Conservation (phyloP, 768 basidiomycete genomes). For the Amanita pseudoporphyria region DNA sequence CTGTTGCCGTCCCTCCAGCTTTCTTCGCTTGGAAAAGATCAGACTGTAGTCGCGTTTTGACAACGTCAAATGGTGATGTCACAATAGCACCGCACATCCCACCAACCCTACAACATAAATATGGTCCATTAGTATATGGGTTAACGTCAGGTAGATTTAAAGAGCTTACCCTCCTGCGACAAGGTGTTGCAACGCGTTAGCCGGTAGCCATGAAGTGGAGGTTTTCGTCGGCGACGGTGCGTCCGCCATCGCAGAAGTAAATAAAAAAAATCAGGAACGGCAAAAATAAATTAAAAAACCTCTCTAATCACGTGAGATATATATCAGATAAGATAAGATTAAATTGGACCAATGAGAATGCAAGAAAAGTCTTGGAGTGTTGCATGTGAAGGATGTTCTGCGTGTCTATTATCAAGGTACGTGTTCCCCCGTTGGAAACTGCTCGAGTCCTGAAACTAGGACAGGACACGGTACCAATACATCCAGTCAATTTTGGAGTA, state of each 20-base stretch:
- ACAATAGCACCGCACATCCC: conserved; percentile 98
- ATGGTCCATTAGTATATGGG: conserved; percentile 4
- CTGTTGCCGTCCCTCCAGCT: conserved; percentile 13
- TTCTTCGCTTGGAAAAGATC: conserved; percentile 55
- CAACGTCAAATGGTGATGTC: conserved; percentile 96
- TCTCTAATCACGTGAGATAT: no score
- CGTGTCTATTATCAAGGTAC: conserved; percentile 3
- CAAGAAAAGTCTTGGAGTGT: no score
- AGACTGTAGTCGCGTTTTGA: conserved; percentile 95
- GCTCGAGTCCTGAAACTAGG: background rate
- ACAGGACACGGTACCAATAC: conserved; percentile 87
- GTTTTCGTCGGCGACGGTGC: conserved; percentile 15
- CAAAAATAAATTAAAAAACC: background rate
- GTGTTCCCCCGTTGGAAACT: conserved; percentile 9
- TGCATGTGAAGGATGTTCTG: background rate
- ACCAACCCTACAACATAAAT: conserved; percentile 55
- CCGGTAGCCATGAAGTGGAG: conserved; percentile 37
- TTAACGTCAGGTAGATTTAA: conserved; percentile 9
- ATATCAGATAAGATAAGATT: no score
- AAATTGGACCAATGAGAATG: no score
- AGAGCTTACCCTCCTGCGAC: conserved; percentile 85
- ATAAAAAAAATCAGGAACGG: conserved; percentile 1
- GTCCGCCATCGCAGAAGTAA: conserved; percentile 22
- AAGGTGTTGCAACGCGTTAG: conserved; percentile 80
- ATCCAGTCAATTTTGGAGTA: conserved; percentile 75